Conservation (phyloP, 176 grass and related monocot genomes). For the Cenchrus americanus region DNA sequence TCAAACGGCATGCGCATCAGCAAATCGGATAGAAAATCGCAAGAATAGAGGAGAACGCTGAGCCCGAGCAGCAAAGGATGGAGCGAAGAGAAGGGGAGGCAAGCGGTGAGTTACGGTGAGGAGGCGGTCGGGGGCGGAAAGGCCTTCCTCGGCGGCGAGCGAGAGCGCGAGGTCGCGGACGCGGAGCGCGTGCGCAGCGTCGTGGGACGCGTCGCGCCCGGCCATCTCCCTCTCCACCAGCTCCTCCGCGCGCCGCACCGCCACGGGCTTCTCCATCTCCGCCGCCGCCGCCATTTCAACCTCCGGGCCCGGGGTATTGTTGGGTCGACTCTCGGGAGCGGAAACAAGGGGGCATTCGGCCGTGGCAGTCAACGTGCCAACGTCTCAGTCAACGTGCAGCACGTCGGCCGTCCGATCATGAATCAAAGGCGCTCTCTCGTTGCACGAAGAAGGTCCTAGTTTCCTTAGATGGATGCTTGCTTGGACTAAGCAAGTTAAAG, state of each 20-base stretch:
- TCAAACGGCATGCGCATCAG: not conserved
- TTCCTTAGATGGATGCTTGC: too few species aligned
- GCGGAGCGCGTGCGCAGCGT: constrained; percentile 82
- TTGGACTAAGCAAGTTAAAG: too few species aligned
- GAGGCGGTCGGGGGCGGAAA: constrained; percentile 55
- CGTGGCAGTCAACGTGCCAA: not conserved
- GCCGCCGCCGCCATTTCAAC: constrained; percentile 28
- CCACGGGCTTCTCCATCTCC: constrained; percentile 41
- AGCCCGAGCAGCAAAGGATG: not conserved
- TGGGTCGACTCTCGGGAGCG: not conserved
- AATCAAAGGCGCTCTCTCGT: not conserved
- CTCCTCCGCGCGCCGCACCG: constrained; percentile 70
- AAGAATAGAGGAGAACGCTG: not conserved
- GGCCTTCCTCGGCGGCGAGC: constrained; percentile 72
- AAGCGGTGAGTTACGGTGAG: constrained; percentile 56
- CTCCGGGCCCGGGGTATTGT: too few species aligned
- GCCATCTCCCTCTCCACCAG: constrained; percentile 71
- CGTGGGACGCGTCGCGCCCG: constrained; percentile 89
- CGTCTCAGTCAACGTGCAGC: not conserved
- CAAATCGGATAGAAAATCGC: not conserved
- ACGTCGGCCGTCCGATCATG: not conserved
- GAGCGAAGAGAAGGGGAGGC: not conserved
- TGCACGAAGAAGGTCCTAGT: too few species aligned
- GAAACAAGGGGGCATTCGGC: not conserved
- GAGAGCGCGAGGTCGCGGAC: constrained; percentile 93